Conservation (phyloP, 768 basidiomycete species). For the Tulasnella sp. region DNA sequence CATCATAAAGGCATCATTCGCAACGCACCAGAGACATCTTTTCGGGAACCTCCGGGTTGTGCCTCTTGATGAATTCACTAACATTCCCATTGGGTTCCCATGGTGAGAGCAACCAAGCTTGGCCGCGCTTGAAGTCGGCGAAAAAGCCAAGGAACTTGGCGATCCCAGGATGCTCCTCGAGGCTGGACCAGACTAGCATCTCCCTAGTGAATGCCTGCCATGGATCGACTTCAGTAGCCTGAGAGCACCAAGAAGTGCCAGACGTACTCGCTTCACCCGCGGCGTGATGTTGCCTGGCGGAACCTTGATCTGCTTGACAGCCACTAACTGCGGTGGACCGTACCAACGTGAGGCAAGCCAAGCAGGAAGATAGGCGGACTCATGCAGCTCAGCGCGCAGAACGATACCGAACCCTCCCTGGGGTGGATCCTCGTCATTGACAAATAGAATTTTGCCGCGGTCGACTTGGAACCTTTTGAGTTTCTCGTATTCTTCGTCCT, state of each 20-base stretch:
- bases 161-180: background rate
- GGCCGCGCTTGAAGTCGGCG: background rate
- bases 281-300: background rate
- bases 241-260: background rate
- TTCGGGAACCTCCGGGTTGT: background rate
- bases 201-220: background rate
- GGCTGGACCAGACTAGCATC: background rate
- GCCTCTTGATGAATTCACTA: background rate
- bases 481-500: background rate
- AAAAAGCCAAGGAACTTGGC: background rate
- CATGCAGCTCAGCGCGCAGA: background rate
- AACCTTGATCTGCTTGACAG: background rate
- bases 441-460: background rate
- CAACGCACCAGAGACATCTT: background rate
- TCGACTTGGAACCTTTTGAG: background rate
- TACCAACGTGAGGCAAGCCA: background rate
- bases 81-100: background rate
- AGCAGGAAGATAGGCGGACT: background rate
- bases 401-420: background rate
- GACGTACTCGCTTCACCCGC: background rate
- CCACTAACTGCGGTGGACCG: background rate
- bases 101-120: background rate
- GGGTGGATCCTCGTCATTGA: background rate
- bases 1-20: background rate
- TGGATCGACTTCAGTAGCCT: background rate